A percentile compares a stretch with the other conserved stretches of the same genome.
phyloP scores from a whole-genome alignment of 176 grass and related monocot species.

The Musa schizocarpa region DNA sequence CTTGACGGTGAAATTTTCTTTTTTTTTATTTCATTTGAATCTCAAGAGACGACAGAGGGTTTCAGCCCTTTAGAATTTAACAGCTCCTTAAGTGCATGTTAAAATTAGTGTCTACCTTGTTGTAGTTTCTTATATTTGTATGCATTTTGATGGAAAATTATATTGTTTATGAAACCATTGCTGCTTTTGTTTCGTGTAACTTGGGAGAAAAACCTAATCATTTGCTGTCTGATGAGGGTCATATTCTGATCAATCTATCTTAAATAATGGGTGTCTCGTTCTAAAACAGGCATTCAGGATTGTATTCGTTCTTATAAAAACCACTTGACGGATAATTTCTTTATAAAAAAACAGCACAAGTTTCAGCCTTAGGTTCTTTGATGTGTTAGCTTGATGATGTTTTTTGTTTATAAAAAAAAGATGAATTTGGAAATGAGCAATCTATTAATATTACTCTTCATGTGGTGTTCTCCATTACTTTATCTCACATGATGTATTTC shows the following conservation, averaged over 20 bases:
- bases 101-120: not conserved
- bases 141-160: not conserved
- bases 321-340: not conserved
- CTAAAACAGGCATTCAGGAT: not conserved
- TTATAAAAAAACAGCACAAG: not conserved
- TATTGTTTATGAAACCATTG: not conserved
- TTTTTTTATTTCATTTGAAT: too few species aligned
- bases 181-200: not conserved
- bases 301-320: not conserved
- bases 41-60: too few species aligned
- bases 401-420: not conserved
- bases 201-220: not conserved
- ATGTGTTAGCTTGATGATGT: not conserved
- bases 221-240: not conserved
- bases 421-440: not conserved
- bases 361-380: not conserved
- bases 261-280: not conserved
- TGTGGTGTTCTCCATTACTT: too few species aligned
- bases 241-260: not conserved
- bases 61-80: too few species aligned
- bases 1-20: too few species aligned
- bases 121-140: not conserved
- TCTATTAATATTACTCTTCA: not conserved
- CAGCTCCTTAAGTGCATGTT: too few species aligned
- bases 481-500: slow-evolving; percentile 1